Evolutionary conservation across 2,329 filamentous ascomycete species (phyloP).

Genomic region (Exophiala mesophila): DNA sequence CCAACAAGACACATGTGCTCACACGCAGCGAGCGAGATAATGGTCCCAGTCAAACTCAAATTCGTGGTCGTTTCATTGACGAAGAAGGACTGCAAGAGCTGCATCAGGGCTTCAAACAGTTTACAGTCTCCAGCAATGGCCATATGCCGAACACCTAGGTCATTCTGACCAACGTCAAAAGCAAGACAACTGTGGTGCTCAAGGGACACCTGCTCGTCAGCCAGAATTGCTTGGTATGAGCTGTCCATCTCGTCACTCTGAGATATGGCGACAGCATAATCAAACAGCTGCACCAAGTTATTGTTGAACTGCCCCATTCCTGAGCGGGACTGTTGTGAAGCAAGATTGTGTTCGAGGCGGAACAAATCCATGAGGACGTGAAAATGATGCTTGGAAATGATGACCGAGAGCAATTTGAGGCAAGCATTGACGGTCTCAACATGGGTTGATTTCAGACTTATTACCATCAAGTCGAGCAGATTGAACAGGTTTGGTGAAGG

Average conservation of each 20-base stretch:
- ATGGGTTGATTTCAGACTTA: constrained; percentile 77
- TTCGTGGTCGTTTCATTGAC: constrained; percentile 90
- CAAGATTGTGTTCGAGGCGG: constrained; percentile 35
- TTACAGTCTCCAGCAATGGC: constrained; percentile 22
- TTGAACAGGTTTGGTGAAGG: constrained; percentile 87
- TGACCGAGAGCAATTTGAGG: constrained; percentile 77
- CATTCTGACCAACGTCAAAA: constrained; percentile 40
- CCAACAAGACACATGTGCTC: constrained; percentile 79
- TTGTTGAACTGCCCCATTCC: constrained; percentile 35
- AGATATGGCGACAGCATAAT: constrained; percentile 35
- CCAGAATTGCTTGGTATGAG: constrained; percentile 42
- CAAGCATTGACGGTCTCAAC: constrained; percentile 87
- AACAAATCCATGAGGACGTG: constrained; percentile 77
- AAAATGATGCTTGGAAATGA: constrained; percentile 79
- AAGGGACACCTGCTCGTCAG: constrained; percentile 30
- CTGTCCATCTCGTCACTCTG: constrained; percentile 36
- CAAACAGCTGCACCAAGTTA: constrained; percentile 36
- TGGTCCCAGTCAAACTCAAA: constrained; percentile 74
- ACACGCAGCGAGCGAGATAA: constrained; percentile 78
- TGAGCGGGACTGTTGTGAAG: constrained; percentile 53
- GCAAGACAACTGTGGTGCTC: constrained; percentile 26
- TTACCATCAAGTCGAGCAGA: constrained; percentile 81
- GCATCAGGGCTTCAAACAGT: constrained; percentile 48
- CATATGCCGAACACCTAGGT: constrained; percentile 36
- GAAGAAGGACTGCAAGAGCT: constrained; percentile 72